Evolutionary conservation across 306 rosid genomes (phyloP).

Genomic region (Vigna nakashimae): DNA sequence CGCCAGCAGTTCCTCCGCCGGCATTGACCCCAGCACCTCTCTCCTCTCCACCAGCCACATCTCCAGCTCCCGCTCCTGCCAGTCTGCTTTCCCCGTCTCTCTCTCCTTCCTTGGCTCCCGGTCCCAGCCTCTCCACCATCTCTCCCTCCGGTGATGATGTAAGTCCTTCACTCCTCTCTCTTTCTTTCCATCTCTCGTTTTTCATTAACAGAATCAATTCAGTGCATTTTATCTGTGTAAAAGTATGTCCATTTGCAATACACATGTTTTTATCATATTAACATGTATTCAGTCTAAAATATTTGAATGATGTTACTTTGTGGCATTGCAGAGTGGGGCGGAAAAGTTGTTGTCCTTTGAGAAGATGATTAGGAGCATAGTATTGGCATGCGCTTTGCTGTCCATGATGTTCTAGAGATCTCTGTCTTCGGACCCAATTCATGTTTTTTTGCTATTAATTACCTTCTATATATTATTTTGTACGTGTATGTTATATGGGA

Average conservation of each 20-base stretch:
- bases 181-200: not conserved
- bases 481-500: constrained; percentile 49
- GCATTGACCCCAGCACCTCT: constrained; percentile 65
- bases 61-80: constrained; percentile 60
- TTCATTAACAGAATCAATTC: not conserved
- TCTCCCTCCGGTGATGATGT: constrained; percentile 59
- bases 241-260: not conserved
- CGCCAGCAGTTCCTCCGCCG: constrained; percentile 58
- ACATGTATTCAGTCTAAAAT: no score
- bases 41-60: constrained; percentile 46
- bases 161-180: not conserved
- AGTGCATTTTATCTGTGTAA: not conserved
- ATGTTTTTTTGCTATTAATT: constrained; percentile 34
- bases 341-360: constrained; percentile 62
- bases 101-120: constrained; percentile 63
- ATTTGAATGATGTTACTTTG: not conserved
- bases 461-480: constrained; percentile 45
- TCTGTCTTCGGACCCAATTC: constrained; percentile 10
- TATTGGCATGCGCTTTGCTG: constrained; percentile 60
- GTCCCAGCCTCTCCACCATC: constrained; percentile 57
- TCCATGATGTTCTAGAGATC: constrained; percentile 59
- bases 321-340: constrained; percentile 77
- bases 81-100: constrained; percentile 49
- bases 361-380: constrained; percentile 66
- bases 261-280: not conserved